Conservation (phyloP, 2,329 filamentous ascomycete species). For the Emmonsiellopsis sp. region DNA sequence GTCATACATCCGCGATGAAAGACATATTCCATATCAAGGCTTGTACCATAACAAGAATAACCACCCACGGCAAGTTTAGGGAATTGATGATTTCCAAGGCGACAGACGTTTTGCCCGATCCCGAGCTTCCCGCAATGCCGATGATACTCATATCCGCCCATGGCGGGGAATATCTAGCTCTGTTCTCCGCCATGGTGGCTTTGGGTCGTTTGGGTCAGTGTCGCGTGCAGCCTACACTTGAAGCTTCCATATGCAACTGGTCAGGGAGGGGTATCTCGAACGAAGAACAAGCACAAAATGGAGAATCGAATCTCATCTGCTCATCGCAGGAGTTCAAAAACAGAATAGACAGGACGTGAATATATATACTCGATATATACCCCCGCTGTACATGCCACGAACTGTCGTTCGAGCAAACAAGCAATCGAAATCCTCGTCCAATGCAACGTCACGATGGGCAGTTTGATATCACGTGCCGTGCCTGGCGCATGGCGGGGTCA, state of each 20-base stretch:
- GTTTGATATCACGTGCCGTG: no score
- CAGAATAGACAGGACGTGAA: no score
- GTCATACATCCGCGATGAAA: slow-evolving; percentile 11
- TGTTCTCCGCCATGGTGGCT: not conserved
- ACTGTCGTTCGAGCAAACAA: no score
- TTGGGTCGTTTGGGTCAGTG: not conserved
- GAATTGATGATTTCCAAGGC: slow-evolving; percentile 84
- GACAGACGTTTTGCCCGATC: slow-evolving; percentile 89
- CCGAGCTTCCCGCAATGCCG: slow-evolving; percentile 88
- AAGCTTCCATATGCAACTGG: no score
- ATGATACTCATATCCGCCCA: slow-evolving; percentile 97
- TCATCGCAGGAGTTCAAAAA: no score
- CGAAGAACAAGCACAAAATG: no score
- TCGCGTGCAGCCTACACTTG: no score
- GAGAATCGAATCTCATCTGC: no score
- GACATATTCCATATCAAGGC: not conserved
- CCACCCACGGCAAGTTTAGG: slow-evolving; percentile 92
- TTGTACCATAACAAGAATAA: slow-evolving; percentile 86
- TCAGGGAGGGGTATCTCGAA: no score
- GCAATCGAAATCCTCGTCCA: no score
- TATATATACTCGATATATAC: no score
- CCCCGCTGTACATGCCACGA: no score
- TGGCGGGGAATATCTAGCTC: slow-evolving; percentile 76
- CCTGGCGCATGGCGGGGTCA: not conserved
- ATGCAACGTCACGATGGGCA: not conserved